Conservation (phyloP, 2,329 filamentous ascomycete species). For the Pyricularia sp. region DNA sequence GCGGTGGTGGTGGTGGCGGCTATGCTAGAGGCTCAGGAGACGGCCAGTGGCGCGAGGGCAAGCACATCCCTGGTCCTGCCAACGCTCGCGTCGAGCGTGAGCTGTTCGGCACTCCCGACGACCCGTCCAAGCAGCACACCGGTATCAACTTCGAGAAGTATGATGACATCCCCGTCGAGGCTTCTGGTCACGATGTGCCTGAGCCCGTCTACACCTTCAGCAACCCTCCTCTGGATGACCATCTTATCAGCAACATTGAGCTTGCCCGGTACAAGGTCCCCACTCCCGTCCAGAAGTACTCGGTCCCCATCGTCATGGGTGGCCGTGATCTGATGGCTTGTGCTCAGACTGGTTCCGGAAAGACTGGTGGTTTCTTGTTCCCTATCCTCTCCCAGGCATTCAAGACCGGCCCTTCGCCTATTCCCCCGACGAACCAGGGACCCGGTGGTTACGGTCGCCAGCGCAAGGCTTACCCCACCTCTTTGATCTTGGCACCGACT, state of each 20-base stretch:
- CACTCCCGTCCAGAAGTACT: slow-evolving; percentile 98
- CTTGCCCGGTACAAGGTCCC: slow-evolving; percentile 91
- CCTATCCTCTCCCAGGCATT: slow-evolving; percentile 98
- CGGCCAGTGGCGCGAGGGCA: slow-evolving; percentile 92
- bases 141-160: slow-evolving; percentile 99
- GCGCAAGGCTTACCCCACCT: slow-evolving; percentile 96
- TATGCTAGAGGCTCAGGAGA: slow-evolving; percentile 78
- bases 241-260: slow-evolving; percentile 86
- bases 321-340: slow-evolving; percentile 99
- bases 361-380: slow-evolving; percentile 99
- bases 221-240: slow-evolving; percentile 91
- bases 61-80: slow-evolving; percentile 82
- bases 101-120: slow-evolving; percentile 84
- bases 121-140: slow-evolving; percentile 89
- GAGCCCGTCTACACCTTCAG: slow-evolving; percentile 86
- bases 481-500: slow-evolving; percentile 89
- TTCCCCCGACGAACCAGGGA: slow-evolving; percentile 48
- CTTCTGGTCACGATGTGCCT: slow-evolving; percentile 85
- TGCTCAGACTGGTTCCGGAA: slow-evolving; percentile 98
- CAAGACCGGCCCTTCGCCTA: slow-evolving; percentile 70
- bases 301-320: slow-evolving; percentile 96
- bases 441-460: slow-evolving; percentile 76
- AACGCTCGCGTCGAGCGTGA: slow-evolving; percentile 91
- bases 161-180: slow-evolving; percentile 97
- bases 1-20: slow-evolving; percentile 41